Conservation (phyloP, 257 asterid genomes). For the Solanum tarijense region DNA sequence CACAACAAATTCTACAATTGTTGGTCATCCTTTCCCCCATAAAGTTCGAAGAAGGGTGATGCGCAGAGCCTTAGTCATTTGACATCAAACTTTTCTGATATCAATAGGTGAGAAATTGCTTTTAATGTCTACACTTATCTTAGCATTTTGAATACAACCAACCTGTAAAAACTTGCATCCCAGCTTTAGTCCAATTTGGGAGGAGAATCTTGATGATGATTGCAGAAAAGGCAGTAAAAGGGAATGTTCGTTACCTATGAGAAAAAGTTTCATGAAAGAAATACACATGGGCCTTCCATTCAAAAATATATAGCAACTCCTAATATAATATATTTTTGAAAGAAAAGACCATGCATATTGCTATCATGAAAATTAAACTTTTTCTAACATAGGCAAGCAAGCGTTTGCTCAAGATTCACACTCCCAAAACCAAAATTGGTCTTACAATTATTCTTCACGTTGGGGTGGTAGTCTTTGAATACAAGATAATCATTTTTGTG, state of each 20-base stretch:
- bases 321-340: constrained; percentile 5
- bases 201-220: neutral
- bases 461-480: neutral
- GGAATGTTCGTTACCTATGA: neutral
- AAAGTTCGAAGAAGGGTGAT: neutral
- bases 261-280: neutral
- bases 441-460: neutral
- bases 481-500: neutral
- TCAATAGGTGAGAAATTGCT: neutral
- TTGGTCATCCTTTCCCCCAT: neutral
- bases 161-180: neutral
- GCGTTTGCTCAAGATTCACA: neutral
- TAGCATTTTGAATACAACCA: neutral
- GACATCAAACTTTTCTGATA: neutral
- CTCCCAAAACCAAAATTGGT: neutral
- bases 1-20: neutral
- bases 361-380: neutral
- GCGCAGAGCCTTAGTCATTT: neutral
- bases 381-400: neutral
- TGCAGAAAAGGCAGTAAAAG: neutral
- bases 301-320: constrained; percentile 6
- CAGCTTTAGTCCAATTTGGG: neutral
- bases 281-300: constrained; percentile 15
- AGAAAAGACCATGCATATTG: neutral
- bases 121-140: neutral